Evolutionary conservation across 345 rosid genomes (phyloP).

Genomic region (Acer negundo): DNA sequence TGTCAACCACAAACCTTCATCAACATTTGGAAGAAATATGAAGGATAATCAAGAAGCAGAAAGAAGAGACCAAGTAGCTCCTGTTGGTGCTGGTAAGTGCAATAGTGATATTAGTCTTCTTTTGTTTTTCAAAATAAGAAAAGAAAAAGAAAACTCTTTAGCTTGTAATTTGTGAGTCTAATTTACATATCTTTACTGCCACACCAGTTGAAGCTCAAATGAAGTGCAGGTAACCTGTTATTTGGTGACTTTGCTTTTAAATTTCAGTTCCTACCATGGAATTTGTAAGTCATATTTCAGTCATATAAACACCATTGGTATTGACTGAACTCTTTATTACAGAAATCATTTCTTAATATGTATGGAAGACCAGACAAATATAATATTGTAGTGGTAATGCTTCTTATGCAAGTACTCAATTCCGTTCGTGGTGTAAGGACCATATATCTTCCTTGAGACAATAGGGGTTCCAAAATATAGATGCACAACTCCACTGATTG

Average conservation of each 20-base stretch:
- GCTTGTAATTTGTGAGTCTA: background rate
- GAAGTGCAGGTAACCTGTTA: background rate
- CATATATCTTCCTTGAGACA: background rate
- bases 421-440: background rate
- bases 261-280: background rate
- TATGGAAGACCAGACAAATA: background rate
- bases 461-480: background rate
- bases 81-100: conserved; percentile 52
- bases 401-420: background rate
- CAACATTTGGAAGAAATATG: conserved; percentile 49
- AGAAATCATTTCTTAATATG: background rate
- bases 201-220: background rate
- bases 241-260: background rate
- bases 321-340: background rate
- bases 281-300: background rate
- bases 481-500: background rate
- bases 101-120: too few species aligned
- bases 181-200: background rate
- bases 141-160: background rate
- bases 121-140: too few species aligned
- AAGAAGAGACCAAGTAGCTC: conserved; percentile 39
- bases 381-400: background rate
- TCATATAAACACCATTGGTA: background rate
- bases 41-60: conserved; percentile 64
- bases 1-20: conserved; percentile 35